Evolutionary conservation across 2,329 filamentous ascomycete species (phyloP), one percentile per base, ranked within the genome.

Genomic region (Trichoderma pleuroti): DNA sequence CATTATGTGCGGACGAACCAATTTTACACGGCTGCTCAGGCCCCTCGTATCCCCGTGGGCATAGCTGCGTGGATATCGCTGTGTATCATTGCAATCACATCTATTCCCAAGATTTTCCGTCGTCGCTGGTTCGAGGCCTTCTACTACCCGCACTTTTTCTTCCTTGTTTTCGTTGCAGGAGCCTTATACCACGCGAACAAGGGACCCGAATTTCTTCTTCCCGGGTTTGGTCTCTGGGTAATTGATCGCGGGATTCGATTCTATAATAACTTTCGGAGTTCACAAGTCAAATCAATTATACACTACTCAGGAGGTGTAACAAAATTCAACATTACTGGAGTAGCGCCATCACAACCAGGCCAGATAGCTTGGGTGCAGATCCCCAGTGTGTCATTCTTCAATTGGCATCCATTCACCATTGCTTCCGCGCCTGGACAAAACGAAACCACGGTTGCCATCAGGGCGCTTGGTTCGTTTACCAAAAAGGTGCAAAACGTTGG

Each of bases 361-460:
- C 75, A 76, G 59, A 74, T 77, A 6, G 74, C 70, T 21, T 77
- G 75, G 75, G 65, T 76, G 5, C 75, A 76, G 61, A 64, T 77
- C 11, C 74, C 72, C 16, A 57, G 62, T 21, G 56, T 76, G 2
- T 75, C 73, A 0, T 72, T 72, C 9, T 56, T 76, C 42, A 75
- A 76, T 59, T 77, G 76, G 75, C 76, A 77, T 68, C 76, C 76
- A 2, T 77, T 77, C 54, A 76, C 76, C 4, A 72, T 76, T 49
- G 74, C 74, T 26, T 70, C 64, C 4, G 71, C 70, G 4, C 73
- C 74, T 49, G 42, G n/a, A 21, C 42, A 49, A 12, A 49, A 49
- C 5, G 42, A 49, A 21, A 49, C 42, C 5, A 49, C 42, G n/a
- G 4, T 49, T 21, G 42, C 42, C 42, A 6, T 49, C 42, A 49